These are phyloP conservation scores for Hyaloscypha variabilis DNA, from an alignment of 495 filamentous ascomycete genomes.

Conservation along the genomic window DNA sequence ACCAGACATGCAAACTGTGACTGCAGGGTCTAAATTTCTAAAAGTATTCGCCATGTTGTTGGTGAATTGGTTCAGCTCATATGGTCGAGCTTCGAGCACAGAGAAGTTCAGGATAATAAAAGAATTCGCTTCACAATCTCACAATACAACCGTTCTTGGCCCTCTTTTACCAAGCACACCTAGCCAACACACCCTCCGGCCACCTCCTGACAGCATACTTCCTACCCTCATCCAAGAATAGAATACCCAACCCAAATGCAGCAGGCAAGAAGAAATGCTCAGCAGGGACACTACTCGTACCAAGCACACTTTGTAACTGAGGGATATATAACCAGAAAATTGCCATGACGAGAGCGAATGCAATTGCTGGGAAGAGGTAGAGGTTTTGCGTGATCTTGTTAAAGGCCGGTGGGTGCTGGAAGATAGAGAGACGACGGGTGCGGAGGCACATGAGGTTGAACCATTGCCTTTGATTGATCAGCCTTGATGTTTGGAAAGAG, in stretches of 20 bases:
- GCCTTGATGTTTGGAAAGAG: not conserved
- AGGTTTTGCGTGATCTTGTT: constrained; percentile 60
- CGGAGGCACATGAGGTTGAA: constrained; percentile 69
- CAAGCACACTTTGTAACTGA: constrained; percentile 53
- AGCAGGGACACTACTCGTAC: constrained; percentile 57
- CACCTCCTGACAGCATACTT: constrained; percentile 55
- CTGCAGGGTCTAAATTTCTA: too few species aligned
- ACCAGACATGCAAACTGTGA: too few species aligned
- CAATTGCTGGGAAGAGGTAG: constrained; percentile 65
- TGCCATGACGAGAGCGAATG: constrained; percentile 63
- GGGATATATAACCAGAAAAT: constrained; percentile 67
- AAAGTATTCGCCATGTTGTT: too few species aligned
- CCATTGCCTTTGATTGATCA: constrained; percentile 51
- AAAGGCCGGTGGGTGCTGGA: constrained; percentile 65
- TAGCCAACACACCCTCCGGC: constrained; percentile 47
- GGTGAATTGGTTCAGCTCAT: too few species aligned
- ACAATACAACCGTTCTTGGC: not conserved
- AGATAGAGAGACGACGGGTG: constrained; percentile 64
- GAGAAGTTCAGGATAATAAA: too few species aligned
- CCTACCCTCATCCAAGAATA: constrained; percentile 60
- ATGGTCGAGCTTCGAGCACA: too few species aligned
- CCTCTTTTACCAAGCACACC: constrained; percentile 49
- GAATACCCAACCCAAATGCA: constrained; percentile 60
- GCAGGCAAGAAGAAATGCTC: constrained; percentile 70
- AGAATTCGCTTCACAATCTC: not conserved